Conservation (phyloP, 2,329 filamentous ascomycete species). For the Cryphonectria carpinicola region DNA sequence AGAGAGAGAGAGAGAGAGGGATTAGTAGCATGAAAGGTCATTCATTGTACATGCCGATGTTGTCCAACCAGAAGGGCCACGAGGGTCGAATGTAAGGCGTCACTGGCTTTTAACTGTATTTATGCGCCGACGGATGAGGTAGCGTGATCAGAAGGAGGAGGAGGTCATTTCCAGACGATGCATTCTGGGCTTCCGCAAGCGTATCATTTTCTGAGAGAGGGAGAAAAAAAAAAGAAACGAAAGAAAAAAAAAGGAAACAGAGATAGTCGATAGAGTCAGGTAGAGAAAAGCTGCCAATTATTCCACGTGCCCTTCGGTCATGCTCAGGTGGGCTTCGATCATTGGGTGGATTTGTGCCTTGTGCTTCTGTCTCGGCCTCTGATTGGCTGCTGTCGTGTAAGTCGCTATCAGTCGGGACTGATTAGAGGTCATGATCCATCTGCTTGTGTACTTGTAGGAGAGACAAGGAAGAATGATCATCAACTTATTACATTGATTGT, state of each 20-base stretch:
- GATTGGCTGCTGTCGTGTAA: conserved; percentile 31
- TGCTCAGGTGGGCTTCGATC: conserved; percentile 15
- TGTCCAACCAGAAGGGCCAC: conserved; percentile 31
- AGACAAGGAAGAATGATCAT: too few relatives aligned
- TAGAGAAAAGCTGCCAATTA: conserved; percentile 23
- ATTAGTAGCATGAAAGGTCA: background rate
- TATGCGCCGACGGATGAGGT: background rate
- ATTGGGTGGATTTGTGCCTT: conserved; percentile 27
- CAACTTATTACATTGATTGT: too few relatives aligned
- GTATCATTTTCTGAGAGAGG: background rate
- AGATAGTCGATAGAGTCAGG: background rate
- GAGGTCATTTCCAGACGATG: background rate
- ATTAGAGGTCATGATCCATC: background rate
- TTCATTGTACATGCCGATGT: background rate
- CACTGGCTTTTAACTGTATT: conserved; percentile 4
- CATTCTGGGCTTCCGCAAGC: background rate
- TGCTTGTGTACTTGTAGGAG: background rate
- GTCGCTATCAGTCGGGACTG: conserved; percentile 6
- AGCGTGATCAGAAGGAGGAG: conserved; percentile 17
- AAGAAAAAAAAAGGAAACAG: background rate
- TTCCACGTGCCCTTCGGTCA: conserved; percentile 20
- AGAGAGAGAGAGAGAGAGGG: background rate
- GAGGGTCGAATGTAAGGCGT: conserved; percentile 19
- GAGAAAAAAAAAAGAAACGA: background rate
- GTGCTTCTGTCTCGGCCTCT: conserved; percentile 25